These are phyloP conservation scores for Plantago ovata DNA, from an alignment of 257 asterid genomes.

Conservation along the genomic window DNA sequence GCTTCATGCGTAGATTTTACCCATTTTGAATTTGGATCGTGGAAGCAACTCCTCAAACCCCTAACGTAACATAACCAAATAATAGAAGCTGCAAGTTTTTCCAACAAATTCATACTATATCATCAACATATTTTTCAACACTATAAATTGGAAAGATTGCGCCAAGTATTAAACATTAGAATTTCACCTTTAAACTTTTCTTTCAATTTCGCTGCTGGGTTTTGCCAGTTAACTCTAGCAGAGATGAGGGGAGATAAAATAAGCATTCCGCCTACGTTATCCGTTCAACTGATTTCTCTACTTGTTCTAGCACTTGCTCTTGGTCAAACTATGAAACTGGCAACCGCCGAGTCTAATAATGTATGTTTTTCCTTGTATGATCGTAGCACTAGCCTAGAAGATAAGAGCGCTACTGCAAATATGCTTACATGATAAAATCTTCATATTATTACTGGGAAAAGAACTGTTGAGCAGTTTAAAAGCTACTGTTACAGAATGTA, in stretches of 20 bases:
- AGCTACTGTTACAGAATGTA: slow-evolving; percentile 1
- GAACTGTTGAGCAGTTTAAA: background rate
- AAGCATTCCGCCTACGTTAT: slow-evolving; percentile 15
- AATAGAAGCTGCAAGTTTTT: background rate
- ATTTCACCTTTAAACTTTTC: background rate
- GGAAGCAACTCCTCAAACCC: slow-evolving; percentile 23
- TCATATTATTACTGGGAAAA: background rate
- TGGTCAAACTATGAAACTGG: slow-evolving; percentile 8
- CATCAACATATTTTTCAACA: background rate
- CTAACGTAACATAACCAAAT: slow-evolving; percentile 2
- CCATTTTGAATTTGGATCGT: slow-evolving; percentile 19
- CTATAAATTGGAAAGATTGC: slow-evolving; percentile 13
- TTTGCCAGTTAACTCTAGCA: background rate
- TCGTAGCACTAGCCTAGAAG: background rate
- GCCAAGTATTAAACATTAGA: background rate
- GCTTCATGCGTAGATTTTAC: slow-evolving; percentile 7
- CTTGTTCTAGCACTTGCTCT: slow-evolving; percentile 12
- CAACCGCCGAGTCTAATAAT: slow-evolving; percentile 18
- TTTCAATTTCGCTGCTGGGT: background rate
- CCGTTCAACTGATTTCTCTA: slow-evolving; percentile 15
- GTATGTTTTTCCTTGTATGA: background rate
- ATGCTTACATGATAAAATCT: background rate
- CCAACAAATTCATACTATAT: too few species aligned
- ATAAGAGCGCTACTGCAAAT: background rate
- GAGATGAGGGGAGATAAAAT: slow-evolving; percentile 12